A percentile compares a stretch with the other conserved stretches of the same genome.
phyloP scores from a whole-genome alignment of 1,139 yeast species.

The Debaryomyces psychrophilus region DNA sequence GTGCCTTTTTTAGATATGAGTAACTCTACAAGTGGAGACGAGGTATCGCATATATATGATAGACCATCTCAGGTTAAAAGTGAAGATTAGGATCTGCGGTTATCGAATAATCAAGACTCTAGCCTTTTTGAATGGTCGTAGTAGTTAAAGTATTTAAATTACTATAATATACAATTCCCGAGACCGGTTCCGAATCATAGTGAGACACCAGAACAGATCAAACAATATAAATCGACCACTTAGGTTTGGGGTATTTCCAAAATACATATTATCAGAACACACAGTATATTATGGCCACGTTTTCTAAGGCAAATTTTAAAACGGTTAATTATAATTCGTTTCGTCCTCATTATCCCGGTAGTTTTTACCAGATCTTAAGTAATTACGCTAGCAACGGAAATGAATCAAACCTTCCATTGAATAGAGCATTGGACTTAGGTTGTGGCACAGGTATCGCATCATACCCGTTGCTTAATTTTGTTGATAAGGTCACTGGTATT shows the following conservation, averaged over 20 bases:
- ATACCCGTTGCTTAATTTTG: slow-evolving; percentile 37
- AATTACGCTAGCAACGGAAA: slow-evolving; percentile 26
- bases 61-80: neutral
- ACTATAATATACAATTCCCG: neutral
- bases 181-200: neutral
- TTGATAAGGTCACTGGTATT: slow-evolving; percentile 35
- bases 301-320: slow-evolving; percentile 60
- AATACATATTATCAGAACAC: neutral
- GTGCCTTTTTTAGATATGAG: slow-evolving; percentile 54
- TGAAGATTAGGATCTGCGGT: neutral
- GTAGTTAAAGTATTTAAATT: neutral
- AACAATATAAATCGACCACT: neutral
- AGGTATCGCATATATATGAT: neutral
- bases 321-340: slow-evolving; percentile 60
- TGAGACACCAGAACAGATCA: neutral
- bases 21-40: slow-evolving; percentile 2
- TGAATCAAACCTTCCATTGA: slow-evolving; percentile 21
- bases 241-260: neutral
- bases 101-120: neutral
- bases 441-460: slow-evolving; percentile 49
- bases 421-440: slow-evolving; percentile 37
- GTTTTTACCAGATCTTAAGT: slow-evolving; percentile 50
- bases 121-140: slow-evolving; percentile 8
- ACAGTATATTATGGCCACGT: slow-evolving; percentile 57
- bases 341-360: slow-evolving; percentile 67